Conservation (phyloP, 495 filamentous ascomycete species). For the Aspergillus leporis region DNA sequence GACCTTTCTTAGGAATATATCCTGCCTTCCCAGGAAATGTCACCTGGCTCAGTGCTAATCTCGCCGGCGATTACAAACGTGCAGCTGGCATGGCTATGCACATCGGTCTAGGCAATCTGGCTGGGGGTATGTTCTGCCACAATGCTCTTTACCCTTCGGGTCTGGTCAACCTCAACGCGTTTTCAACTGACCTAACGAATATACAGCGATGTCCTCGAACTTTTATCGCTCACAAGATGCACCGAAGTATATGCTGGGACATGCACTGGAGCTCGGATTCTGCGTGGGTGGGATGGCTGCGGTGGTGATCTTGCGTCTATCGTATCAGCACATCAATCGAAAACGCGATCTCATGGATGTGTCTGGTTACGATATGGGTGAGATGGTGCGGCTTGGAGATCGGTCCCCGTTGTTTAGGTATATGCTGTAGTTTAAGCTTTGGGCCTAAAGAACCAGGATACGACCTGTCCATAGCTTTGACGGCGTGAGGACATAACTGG, state of each 20-base stretch:
- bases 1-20: constrained; percentile 37
- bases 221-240: constrained; percentile 69
- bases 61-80: constrained; percentile 70
- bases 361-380: constrained; percentile 52
- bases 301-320: constrained; percentile 49
- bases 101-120: constrained; percentile 73
- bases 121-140: constrained; percentile 43
- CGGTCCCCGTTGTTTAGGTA: constrained; percentile 67
- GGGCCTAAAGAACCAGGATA: no score
- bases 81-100: constrained; percentile 73
- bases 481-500: no score
- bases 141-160: no score
- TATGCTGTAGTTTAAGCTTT: constrained; percentile 30
- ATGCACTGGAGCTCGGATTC: constrained; percentile 69
- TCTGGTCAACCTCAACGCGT: no score
- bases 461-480: no score
- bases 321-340: constrained; percentile 62
- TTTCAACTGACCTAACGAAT: no score
- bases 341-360: constrained; percentile 53
- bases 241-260: constrained; percentile 67
- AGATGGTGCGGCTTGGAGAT: constrained; percentile 62
- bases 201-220: constrained; percentile 67
- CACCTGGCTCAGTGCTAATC: constrained; percentile 71
- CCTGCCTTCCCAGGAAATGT: constrained; percentile 62
- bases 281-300: constrained; percentile 62